phyloP scores from a whole-genome alignment of 306 rosid genomes.

The Cyclanthera cordifolia region DNA sequence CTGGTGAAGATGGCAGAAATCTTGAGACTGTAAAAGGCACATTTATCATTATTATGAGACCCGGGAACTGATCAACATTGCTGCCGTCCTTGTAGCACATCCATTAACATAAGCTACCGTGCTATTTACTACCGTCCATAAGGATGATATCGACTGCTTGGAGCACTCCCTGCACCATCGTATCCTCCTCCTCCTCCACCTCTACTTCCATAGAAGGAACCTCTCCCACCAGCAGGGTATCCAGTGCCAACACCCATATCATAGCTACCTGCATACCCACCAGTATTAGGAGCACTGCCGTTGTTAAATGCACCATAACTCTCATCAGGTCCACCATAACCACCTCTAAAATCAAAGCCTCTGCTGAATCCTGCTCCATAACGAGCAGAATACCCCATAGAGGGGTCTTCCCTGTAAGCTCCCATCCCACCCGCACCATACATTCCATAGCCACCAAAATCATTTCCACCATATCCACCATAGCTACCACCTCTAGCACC shows the following conservation, averaged over 20 bases:
- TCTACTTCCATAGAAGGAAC: conserved; percentile 72
- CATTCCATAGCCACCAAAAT: conserved; percentile 78
- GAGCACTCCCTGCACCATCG: conserved; percentile 55
- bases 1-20: conserved; percentile 6
- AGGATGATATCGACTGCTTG: conserved; percentile 80
- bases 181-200: conserved; percentile 44
- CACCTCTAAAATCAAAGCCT: conserved; percentile 70
- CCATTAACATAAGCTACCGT: conserved; percentile 4
- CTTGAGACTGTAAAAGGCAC: conserved; percentile 5
- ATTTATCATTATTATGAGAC: neutral
- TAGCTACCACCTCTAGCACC: conserved; percentile 33
- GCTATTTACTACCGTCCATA: conserved; percentile 60
- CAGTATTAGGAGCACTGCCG: conserved; percentile 35
- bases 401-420: conserved; percentile 68
- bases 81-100: conserved; percentile 1
- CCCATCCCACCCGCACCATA: conserved; percentile 66
- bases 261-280: conserved; percentile 41
- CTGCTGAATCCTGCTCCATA: conserved; percentile 77
- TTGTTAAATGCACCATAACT: conserved; percentile 63
- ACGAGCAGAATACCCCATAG: conserved; percentile 63
- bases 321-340: conserved; percentile 74
- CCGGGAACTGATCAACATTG: no score
- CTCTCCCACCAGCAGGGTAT: conserved; percentile 62
- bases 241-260: conserved; percentile 25
- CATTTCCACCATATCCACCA: conserved; percentile 65